phyloP scores from a whole-genome alignment of 2,329 filamentous ascomycete genomes.

The Arthroderma sp. region DNA sequence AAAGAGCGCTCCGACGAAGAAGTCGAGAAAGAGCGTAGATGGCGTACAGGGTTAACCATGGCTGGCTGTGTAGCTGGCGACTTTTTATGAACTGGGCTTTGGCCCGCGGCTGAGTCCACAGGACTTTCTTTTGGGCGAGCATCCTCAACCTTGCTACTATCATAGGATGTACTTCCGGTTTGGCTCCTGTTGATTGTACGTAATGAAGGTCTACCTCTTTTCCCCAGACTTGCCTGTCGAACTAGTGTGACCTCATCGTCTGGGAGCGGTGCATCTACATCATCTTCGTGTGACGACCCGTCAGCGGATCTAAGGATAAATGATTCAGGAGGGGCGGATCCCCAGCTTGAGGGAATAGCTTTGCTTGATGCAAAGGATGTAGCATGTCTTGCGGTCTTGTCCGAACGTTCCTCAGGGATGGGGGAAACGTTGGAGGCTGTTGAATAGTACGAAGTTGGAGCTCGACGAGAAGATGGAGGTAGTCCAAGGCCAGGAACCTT shows the following conservation, averaged over 20 bases:
- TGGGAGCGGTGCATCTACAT: conserved; percentile 5
- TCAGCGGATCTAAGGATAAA: conserved; percentile 24
- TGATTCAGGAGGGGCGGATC: conserved; percentile 34
- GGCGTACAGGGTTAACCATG: neutral
- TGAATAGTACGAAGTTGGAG: conserved; percentile 37
- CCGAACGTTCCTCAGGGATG: conserved; percentile 57
- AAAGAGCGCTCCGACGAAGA: neutral
- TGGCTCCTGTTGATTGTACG: conserved; percentile 17
- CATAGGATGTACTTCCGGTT: neutral
- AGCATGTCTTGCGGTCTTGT: conserved; percentile 38
- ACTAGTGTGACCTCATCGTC: conserved; percentile 15
- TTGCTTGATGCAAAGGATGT: conserved; percentile 58
- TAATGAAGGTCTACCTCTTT: conserved; percentile 18
- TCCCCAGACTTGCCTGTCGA: conserved; percentile 20
- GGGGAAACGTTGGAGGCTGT: conserved; percentile 57
- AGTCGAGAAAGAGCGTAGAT: neutral
- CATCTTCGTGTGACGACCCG: conserved; percentile 13
- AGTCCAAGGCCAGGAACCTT: neutral
- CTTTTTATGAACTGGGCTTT: neutral
- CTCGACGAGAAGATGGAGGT: conserved; percentile 20
- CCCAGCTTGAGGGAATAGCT: conserved; percentile 58
- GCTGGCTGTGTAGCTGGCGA: neutral
- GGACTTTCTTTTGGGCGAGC: neutral
- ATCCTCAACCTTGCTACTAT: neutral
- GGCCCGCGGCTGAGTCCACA: neutral